Percentiles rank a stretch among this genome's conserved stretches.
These are phyloP conservation scores for Cornus controversa DNA, from an alignment of 148 eudicot species.

Conservation along the genomic window DNA sequence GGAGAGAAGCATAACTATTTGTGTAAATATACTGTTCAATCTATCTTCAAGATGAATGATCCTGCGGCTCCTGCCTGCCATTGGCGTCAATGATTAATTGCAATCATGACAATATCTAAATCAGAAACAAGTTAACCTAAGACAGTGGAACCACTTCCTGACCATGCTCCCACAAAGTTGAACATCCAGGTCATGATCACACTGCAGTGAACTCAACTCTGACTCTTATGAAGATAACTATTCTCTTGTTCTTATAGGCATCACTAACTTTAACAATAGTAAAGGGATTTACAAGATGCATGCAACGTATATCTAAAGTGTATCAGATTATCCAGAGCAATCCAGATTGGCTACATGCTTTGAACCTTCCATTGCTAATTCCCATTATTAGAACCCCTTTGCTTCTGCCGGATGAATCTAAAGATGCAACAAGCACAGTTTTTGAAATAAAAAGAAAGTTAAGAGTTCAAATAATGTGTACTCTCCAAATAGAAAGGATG, in stretches of 20 bases:
- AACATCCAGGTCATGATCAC: no score
- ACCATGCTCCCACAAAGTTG: no score
- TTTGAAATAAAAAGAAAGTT: not conserved
- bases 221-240: no score
- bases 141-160: no score
- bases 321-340: not conserved
- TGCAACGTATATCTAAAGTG: no score
- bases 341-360: constrained; percentile 7
- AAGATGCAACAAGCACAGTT: not conserved
- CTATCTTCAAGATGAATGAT: not conserved
- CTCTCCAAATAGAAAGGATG: not conserved
- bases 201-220: no score
- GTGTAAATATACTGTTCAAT: not conserved
- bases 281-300: no score
- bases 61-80: not conserved
- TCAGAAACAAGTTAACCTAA: no score
- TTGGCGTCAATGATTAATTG: no score
- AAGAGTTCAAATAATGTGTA: not conserved
- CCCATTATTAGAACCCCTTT: not conserved
- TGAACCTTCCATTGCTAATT: constrained; percentile 7
- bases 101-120: no score
- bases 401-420: not conserved
- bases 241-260: no score
- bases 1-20: not conserved
- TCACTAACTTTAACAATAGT: no score